Evolutionary conservation across 2,329 filamentous ascomycete species (phyloP).

Genomic region (Diaporthe longicolla): DNA sequence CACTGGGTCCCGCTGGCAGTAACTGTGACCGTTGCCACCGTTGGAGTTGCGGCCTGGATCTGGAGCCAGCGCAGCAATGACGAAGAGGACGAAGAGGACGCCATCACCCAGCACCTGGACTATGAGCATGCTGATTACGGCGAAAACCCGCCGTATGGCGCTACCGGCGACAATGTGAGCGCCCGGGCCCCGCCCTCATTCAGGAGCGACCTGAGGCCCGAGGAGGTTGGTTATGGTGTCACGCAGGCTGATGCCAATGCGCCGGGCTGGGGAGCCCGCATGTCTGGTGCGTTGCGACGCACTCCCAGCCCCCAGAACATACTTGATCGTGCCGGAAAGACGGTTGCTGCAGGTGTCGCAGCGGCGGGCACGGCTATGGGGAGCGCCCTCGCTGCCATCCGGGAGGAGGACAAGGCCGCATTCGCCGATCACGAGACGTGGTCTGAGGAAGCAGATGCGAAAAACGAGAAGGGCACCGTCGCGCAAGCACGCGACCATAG

Average conservation of each 20-base stretch:
- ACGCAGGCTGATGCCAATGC: slow-evolving; percentile 54
- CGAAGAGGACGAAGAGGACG: slow-evolving; percentile 73
- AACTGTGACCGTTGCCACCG: slow-evolving; percentile 89
- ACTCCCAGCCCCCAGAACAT: slow-evolving; percentile 91
- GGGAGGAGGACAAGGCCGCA: slow-evolving; percentile 84
- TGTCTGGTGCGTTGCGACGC: slow-evolving; percentile 84
- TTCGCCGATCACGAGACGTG: slow-evolving; percentile 91
- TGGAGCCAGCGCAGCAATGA: slow-evolving; percentile 87
- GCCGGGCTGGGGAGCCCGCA: slow-evolving; percentile 78
- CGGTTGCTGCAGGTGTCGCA: slow-evolving; percentile 84
- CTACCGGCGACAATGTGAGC: slow-evolving; percentile 53
- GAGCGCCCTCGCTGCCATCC: slow-evolving; percentile 84
- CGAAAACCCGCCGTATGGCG: slow-evolving; percentile 66
- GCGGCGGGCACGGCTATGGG: slow-evolving; percentile 87
- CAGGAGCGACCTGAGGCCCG: slow-evolving; percentile 54
- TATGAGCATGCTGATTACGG: slow-evolving; percentile 64
- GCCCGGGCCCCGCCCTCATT: slow-evolving; percentile 56
- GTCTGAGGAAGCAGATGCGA: slow-evolving; percentile 88
- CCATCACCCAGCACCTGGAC: slow-evolving; percentile 65
- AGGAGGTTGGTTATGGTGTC: slow-evolving; percentile 59
- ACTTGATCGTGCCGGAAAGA: slow-evolving; percentile 85
- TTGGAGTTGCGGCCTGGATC: slow-evolving; percentile 89
- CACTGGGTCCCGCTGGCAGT: slow-evolving; percentile 93
- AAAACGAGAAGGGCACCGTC: slow-evolving; percentile 61
- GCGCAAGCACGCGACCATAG: slow-evolving; percentile 52